These are phyloP conservation scores for Fusarium azukiicola DNA, from an alignment of 2,329 filamentous ascomycete species.

Conservation along the genomic window DNA sequence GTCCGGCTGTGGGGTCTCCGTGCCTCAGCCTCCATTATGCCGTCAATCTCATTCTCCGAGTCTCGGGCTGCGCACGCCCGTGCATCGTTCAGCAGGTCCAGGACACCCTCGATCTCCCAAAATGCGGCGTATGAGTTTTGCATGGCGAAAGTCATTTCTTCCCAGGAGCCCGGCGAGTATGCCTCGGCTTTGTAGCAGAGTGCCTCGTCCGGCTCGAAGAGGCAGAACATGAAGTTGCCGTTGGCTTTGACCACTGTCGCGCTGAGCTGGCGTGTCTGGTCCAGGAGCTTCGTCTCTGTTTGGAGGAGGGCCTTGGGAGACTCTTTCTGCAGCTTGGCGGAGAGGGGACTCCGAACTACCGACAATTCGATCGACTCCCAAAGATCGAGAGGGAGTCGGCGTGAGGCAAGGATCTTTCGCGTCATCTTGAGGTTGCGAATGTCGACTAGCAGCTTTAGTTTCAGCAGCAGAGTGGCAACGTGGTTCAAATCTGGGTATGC, in stretches of 20 bases:
- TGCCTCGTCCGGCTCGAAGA: slow-evolving; percentile 24
- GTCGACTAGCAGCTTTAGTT: slow-evolving; percentile 33
- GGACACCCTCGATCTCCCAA: slow-evolving; percentile 24
- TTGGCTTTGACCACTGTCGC: not conserved
- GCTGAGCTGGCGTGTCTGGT: slow-evolving; percentile 6
- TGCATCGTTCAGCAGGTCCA: slow-evolving; percentile 8
- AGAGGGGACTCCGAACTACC: slow-evolving; percentile 29
- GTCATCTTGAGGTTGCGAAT: slow-evolving; percentile 26
- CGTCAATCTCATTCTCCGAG: slow-evolving; percentile 7
- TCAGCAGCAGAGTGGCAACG: slow-evolving; percentile 22
- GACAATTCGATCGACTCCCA: slow-evolving; percentile 8
- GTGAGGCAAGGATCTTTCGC: slow-evolving; percentile 21
- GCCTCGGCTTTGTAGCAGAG: not conserved
- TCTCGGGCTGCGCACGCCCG: slow-evolving; percentile 18
- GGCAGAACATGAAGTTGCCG: slow-evolving; percentile 3
- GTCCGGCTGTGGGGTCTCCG: not conserved
- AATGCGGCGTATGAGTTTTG: slow-evolving; percentile 21
- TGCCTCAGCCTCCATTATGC: not conserved
- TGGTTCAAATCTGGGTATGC: not conserved
- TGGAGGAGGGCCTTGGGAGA: not conserved
- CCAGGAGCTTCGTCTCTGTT: slow-evolving; percentile 16
- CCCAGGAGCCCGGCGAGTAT: slow-evolving; percentile 13
- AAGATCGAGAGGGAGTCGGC: slow-evolving; percentile 17
- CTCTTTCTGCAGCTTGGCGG: slow-evolving; percentile 15
- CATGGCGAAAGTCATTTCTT: slow-evolving; percentile 18